phyloP scores from a whole-genome alignment of 1,284 basidiomycete genomes.

The Papiliotrema terrestris region DNA sequence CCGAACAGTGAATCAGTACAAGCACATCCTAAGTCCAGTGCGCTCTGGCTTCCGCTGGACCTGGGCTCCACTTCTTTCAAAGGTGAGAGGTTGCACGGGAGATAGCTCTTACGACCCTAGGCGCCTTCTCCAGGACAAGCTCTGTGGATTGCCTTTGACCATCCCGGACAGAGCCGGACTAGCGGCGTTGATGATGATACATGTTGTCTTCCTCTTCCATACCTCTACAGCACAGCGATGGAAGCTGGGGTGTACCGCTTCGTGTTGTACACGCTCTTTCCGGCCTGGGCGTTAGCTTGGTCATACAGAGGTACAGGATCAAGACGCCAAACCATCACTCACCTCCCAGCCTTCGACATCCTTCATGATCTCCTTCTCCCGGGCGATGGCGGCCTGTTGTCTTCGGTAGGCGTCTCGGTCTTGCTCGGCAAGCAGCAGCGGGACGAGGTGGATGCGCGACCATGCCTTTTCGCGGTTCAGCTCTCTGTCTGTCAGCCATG shows the following conservation, averaged over 20 bases:
- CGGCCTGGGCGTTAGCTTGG: neutral
- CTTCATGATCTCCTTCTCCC: constrained; percentile 94
- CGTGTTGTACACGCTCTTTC: constrained; percentile 8
- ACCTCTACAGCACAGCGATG: constrained; percentile 4
- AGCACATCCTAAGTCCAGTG: no score
- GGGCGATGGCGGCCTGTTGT: constrained; percentile 67
- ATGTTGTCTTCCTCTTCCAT: neutral
- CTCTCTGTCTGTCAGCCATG: constrained; percentile 61
- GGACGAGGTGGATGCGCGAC: constrained; percentile 94
- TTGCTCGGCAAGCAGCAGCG: constrained; percentile 84
- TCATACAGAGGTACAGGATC: neutral
- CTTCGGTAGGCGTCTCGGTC: constrained; percentile 88
- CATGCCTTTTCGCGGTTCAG: constrained; percentile 88
- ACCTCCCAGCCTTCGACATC: constrained; percentile 94
- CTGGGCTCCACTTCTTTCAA: no score
- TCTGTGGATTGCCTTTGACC: no score
- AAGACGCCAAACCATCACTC: constrained; percentile 36
- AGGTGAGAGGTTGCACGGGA: no score
- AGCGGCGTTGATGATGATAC: neutral
- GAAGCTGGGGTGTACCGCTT: constrained; percentile 1
- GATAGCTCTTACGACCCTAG: no score
- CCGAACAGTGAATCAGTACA: no score
- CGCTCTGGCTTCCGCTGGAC: no score
- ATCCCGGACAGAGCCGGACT: no score
- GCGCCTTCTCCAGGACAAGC: no score